Evolutionary conservation across 331 rosid species (phyloP).

Genomic region (Rhamnella rubrinervis): DNA sequence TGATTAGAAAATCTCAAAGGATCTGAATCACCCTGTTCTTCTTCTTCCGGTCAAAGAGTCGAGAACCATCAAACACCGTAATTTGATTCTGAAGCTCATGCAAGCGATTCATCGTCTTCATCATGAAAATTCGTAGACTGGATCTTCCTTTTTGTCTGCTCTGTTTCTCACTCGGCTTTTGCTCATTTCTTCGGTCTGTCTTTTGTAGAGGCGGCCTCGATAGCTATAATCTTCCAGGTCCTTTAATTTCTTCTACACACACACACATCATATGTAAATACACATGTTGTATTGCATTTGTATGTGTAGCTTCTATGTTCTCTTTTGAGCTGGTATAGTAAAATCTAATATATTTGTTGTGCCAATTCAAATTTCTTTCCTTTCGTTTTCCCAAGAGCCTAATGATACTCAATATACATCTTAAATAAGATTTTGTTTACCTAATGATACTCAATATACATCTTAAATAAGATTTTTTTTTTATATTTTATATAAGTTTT

Average conservation of each 20-base stretch:
- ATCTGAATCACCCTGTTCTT: background rate
- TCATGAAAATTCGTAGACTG: conserved; percentile 5
- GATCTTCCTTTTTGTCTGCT: conserved; percentile 34
- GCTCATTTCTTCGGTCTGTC: conserved; percentile 29
- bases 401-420: background rate
- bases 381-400: background rate
- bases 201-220: conserved; percentile 48
- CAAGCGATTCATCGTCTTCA: background rate
- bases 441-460: background rate
- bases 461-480: background rate
- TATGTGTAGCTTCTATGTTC: background rate
- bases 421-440: background rate
- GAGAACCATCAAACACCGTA: background rate
- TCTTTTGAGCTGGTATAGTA: background rate
- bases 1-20: too few species aligned
- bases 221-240: conserved; percentile 46
- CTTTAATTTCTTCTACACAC: conserved; percentile 10
- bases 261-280: background rate
- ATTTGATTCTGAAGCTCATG: conserved; percentile 10
- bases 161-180: conserved; percentile 34
- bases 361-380: background rate
- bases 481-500: too few species aligned
- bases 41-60: background rate
- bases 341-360: background rate
- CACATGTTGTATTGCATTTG: background rate